Conservation (phyloP, 2,329 filamentous ascomycete species). For the Aotearoamyces nothofagi region DNA sequence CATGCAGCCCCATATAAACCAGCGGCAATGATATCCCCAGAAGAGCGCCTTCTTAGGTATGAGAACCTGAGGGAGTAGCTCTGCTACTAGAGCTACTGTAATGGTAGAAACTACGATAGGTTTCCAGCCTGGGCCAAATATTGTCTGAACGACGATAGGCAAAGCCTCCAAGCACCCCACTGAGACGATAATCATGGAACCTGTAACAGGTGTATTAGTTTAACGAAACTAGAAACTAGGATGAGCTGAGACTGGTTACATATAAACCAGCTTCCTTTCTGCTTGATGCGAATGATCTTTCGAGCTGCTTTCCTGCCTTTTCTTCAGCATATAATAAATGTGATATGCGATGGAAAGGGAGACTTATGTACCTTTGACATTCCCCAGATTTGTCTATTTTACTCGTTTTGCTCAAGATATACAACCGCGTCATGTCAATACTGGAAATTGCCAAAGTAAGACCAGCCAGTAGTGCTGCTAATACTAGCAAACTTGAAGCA, state of each 20-base stretch:
- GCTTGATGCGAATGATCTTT: no score
- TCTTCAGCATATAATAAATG: no score
- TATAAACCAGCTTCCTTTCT: no score
- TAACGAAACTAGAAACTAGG: no score
- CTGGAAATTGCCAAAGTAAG: slow-evolving; percentile 14
- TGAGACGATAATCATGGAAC: slow-evolving; percentile 13
- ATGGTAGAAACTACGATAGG: slow-evolving; percentile 12
- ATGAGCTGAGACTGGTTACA: no score
- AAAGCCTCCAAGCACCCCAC: slow-evolving; percentile 13
- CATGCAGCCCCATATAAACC: slow-evolving; percentile 15
- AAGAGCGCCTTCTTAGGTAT: slow-evolving; percentile 11
- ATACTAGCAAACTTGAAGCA: slow-evolving; percentile 6
- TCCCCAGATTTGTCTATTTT: slow-evolving; percentile 9
- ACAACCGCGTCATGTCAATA: slow-evolving; percentile 11
- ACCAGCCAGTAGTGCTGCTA: slow-evolving; percentile 12
- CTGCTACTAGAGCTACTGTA: slow-evolving; percentile 12
- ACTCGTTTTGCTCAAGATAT: slow-evolving; percentile 10
- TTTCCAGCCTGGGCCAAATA: slow-evolving; percentile 8
- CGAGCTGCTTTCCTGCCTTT: no score
- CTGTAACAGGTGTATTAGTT: no score
- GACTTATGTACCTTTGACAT: slow-evolving; percentile 4
- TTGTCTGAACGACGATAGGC: slow-evolving; percentile 12
- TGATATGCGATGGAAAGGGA: no score
- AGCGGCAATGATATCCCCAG: slow-evolving; percentile 14
- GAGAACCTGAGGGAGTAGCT: slow-evolving; percentile 15